Base-by-base conservation (phyloP, 2,329 filamentous ascomycete species). In the Aureobasidium sp. region DNA sequence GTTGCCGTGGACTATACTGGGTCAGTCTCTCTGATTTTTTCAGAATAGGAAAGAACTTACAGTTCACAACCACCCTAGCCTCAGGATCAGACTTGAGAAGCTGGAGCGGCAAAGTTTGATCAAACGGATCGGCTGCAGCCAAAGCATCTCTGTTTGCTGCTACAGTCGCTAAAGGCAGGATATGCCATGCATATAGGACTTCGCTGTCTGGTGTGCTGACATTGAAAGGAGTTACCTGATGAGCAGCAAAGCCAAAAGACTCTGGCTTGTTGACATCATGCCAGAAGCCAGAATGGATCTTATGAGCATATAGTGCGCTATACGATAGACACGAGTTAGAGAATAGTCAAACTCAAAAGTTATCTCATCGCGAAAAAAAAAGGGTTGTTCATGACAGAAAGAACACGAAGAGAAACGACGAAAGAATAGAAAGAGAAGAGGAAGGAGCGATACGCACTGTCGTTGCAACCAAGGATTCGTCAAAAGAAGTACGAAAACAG, bases 201-300 rank as follows among this genome's bases (percentile, higher is more conserved):
- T 92, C 87, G 42, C 86, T 84, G 72, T 97, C 92, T 1, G 84
- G 78, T 0, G 91, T 94, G 4, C 76, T 77, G 41, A 97, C 75
- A 52, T 83, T 85, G 72, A 97, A 97, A 0, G 93, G 89, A 6
- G 90, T 91, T 3, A 96, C 88, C 76, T 97, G 93, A 67, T 91
- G 91, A 70, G 85, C 89, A 59, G 90, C 85, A 73, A 96, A 97
- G 0, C 92, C 92, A 80, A 91, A 96, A 66, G 83, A 82, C 71
- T 96, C 89, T 0, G 91, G 90, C 63, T 86, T 80, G 64, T 91
- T 84, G 47, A 92, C 73, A 70, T 95, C 84, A 66, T 87, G 80
- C 83, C 85, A 91, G 84, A 91, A 72, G 82, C 84, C 3, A 83
- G 79, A 3, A 86, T 87, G 87, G 66, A 96, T 73, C 64, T 88